These are phyloP conservation scores for Trichocladium antarcticum DNA, from an alignment of 495 filamentous ascomycete species.

Conservation along the genomic window DNA sequence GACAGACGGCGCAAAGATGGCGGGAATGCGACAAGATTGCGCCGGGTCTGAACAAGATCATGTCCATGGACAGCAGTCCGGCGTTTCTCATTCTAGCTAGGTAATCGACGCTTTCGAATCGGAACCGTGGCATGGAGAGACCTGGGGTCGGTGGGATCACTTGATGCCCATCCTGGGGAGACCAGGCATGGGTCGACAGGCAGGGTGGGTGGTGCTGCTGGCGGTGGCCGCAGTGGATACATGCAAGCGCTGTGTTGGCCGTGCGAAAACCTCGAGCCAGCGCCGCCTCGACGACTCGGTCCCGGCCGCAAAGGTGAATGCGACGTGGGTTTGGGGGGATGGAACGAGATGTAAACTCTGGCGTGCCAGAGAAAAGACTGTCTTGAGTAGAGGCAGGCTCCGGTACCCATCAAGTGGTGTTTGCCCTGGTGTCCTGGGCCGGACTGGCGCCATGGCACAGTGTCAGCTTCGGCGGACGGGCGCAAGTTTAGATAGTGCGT, in stretches of 20 bases:
- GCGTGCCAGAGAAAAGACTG: too few relatives aligned
- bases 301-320: background rate
- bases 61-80: too few relatives aligned
- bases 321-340: background rate
- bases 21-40: constrained; percentile 10
- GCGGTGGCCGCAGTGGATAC: background rate
- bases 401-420: background rate
- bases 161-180: background rate
- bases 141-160: background rate
- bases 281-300: background rate
- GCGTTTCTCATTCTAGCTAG: too few relatives aligned
- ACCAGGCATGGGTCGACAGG: constrained; percentile 2
- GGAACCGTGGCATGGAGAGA: background rate
- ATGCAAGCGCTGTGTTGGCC: constrained; percentile 9
- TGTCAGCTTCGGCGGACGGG: constrained; percentile 11
- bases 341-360: background rate
- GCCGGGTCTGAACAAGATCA: background rate
- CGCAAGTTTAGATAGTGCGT: constrained; percentile 4
- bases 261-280: constrained; percentile 5
- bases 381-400: too few relatives aligned
- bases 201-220: constrained; percentile 5
- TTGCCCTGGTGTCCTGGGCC: background rate
- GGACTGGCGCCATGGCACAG: constrained; percentile 16
- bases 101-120: too few relatives aligned
- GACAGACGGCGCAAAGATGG: too few relatives aligned